These are phyloP conservation scores for Alternaria arborescens DNA, from an alignment of 2,329 filamentous ascomycete species.

Conservation along the genomic window DNA sequence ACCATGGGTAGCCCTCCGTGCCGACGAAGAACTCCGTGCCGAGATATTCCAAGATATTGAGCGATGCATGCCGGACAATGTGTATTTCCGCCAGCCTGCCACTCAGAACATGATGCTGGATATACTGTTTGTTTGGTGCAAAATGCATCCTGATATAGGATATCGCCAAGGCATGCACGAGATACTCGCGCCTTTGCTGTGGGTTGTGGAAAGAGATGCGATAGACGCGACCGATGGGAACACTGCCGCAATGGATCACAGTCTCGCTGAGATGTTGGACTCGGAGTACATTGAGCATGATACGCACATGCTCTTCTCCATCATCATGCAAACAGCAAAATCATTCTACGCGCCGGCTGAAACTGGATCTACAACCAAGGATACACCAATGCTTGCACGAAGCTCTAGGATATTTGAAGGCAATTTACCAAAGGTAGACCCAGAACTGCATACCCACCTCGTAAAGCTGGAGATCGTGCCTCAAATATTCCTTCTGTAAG, in stretches of 20 bases:
- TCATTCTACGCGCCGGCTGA: slow-evolving; percentile 80
- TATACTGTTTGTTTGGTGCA: slow-evolving; percentile 93
- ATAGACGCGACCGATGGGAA: slow-evolving; percentile 59
- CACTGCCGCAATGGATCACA: slow-evolving; percentile 33
- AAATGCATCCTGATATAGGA: slow-evolving; percentile 83
- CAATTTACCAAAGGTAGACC: slow-evolving; percentile 78
- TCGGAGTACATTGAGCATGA: slow-evolving; percentile 84
- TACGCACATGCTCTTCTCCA: slow-evolving; percentile 83
- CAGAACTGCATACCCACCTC: slow-evolving; percentile 83
- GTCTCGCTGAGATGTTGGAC: slow-evolving; percentile 67
- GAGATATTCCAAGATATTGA: slow-evolving; percentile 97
- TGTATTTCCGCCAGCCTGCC: slow-evolving; percentile 81
- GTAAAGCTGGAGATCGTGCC: slow-evolving; percentile 88
- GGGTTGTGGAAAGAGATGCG: slow-evolving; percentile 84
- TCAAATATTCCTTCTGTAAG: slow-evolving; percentile 93
- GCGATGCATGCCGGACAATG: slow-evolving; percentile 86
- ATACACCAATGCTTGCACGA: slow-evolving; percentile 80
- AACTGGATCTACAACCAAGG: slow-evolving; percentile 39
- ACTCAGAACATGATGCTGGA: slow-evolving; percentile 86
- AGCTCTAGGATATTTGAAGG: slow-evolving; percentile 88
- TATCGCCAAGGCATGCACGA: slow-evolving; percentile 99
- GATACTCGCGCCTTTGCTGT: slow-evolving; percentile 85
- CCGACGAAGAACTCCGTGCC: slow-evolving; percentile 81
- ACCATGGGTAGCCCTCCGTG: slow-evolving; percentile 86
- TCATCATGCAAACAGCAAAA: slow-evolving; percentile 87